Evolutionary conservation across 768 basidiomycete genomes (phyloP), one percentile per base, ranked within the genome.

Genomic region (Butyriboletus loyo): DNA sequence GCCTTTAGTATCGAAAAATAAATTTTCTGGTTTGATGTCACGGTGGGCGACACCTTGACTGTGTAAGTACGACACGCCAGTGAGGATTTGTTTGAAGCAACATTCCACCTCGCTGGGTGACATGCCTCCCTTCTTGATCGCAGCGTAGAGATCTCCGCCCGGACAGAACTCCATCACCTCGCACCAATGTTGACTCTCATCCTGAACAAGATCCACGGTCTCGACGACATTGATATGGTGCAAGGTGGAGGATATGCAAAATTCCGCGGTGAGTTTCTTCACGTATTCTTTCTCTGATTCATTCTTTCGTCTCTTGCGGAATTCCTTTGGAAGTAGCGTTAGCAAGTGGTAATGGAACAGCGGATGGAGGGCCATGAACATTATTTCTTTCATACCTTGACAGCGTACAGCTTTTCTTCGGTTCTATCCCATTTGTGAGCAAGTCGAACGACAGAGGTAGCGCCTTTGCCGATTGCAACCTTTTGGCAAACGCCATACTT

Each of bases 131-230:
- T 92, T 94, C 83, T 98, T 98, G 75, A 99, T 99, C 34, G 94
- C 96, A 25, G 95, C 95, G 68, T 99, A 99, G 32, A 99, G 78
- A 73, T 99, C 96, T 2, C 96, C 96, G 39, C 97, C 97, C 4
- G 94, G 94, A 66, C 96, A 99, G 68, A 93, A 99, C 71, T 98
- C 97, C 96, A 99, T 98, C 41, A 99, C 96, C 70, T 98, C 97
- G 66, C 96, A 99, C 96, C 96, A 99, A 65, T 93, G 86, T 56
- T 92, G 86, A 56, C 75, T 82, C 73, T 99, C 96, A 71, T 99
- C 97, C 64, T 99, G 97, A n/a, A 99, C 89, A 53, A 99, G 85
- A 70, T 99, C 96, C 53, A 99, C 96, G 7, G 96, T 99, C 76
- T 98, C 95, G 66, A 98, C 95, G 63, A 98, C 83, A 69, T 98